A percentile compares a stretch with the other conserved stretches of the same genome.
phyloP scores from a whole-genome alignment of 345 rosid genomes.

The Citrus glauca region DNA sequence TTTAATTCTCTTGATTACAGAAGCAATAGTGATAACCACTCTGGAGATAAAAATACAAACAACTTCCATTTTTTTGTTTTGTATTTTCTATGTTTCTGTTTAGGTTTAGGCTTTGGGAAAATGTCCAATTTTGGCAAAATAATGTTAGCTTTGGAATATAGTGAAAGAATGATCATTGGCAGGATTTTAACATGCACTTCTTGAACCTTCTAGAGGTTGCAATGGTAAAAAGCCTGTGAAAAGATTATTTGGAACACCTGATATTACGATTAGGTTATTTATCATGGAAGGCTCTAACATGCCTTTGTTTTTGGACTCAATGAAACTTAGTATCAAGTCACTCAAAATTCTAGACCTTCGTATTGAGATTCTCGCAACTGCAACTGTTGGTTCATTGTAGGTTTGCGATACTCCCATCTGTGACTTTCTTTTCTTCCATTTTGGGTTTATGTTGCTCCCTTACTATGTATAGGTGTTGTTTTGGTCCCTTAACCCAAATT shows the following conservation, averaged over 20 bases:
- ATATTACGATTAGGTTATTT: background rate
- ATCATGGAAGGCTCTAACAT: background rate
- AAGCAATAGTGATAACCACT: slow-evolving; percentile 12
- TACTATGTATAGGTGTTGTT: background rate
- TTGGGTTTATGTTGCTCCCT: background rate
- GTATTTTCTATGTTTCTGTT: background rate
- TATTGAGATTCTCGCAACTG: slow-evolving; percentile 33
- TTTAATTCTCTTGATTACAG: slow-evolving; percentile 19
- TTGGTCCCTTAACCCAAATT: background rate
- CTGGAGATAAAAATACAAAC: slow-evolving; percentile 4
- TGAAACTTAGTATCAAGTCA: too few species aligned
- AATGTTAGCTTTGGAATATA: slow-evolving; percentile 9
- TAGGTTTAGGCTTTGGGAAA: background rate
- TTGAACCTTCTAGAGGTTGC: slow-evolving; percentile 14
- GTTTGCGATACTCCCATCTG: slow-evolving; percentile 5
- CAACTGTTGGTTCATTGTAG: slow-evolving; percentile 38
- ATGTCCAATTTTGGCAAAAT: slow-evolving; percentile 18
- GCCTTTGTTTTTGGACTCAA: slow-evolving; percentile 9
- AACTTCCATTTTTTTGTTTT: slow-evolving; percentile 1
- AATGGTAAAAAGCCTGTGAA: slow-evolving; percentile 20
- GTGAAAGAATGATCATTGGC: slow-evolving; percentile 21
- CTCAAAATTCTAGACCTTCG: slow-evolving; percentile 29
- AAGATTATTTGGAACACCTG: background rate
- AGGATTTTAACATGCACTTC: slow-evolving; percentile 6
- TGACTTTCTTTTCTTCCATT: background rate